phyloP scores from a whole-genome alignment of 1,284 basidiomycete genomes.

The Ustilago sp. region DNA sequence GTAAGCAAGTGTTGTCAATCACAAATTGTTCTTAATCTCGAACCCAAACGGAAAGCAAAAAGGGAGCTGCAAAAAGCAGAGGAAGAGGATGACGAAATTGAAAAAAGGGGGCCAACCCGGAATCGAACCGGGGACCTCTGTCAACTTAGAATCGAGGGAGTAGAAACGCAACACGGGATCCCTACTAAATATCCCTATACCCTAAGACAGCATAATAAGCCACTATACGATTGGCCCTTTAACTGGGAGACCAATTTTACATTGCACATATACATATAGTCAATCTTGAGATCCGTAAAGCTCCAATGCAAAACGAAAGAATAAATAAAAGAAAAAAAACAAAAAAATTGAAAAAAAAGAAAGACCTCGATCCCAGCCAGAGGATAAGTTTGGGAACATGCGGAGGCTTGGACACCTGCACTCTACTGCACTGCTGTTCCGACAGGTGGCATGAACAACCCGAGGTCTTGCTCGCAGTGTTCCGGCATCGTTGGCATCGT shows the following conservation, averaged over 20 bases:
- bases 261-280: background rate
- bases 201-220: conserved; percentile 49
- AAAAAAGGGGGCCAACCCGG: conserved; percentile 47
- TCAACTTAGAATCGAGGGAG: conserved; percentile 38
- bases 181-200: background rate
- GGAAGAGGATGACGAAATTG: conserved; percentile 3
- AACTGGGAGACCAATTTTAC: background rate
- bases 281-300: too few relatives aligned
- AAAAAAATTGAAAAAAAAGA: too few relatives aligned
- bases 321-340: too few relatives aligned
- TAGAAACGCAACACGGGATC: background rate
- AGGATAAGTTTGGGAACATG: too few relatives aligned
- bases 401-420: too few relatives aligned
- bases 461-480: background rate
- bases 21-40: background rate
- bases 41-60: background rate
- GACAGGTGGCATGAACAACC: background rate
- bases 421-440: background rate
- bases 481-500: background rate
- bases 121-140: conserved; percentile 60
- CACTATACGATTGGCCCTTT: conserved; percentile 48
- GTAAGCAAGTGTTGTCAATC: too few relatives aligned
- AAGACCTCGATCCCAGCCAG: too few relatives aligned
- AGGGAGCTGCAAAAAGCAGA: background rate
- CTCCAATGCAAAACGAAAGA: too few relatives aligned